Conservation (phyloP, 139 green algal genomes). For the Closterium sp. region DNA sequence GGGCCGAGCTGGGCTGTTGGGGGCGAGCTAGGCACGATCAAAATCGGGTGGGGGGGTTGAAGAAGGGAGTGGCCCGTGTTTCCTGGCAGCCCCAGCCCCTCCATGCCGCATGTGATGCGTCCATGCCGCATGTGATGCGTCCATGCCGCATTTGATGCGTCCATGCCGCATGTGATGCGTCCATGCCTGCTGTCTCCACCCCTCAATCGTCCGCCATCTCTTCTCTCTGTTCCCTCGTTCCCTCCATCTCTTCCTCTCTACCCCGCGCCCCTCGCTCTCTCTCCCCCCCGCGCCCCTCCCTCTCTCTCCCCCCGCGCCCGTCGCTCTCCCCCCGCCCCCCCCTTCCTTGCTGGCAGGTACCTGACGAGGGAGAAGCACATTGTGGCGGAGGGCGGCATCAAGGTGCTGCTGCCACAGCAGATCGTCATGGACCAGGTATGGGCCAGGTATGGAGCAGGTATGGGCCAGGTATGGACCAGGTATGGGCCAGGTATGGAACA, state of each 20-base stretch:
- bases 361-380: not conserved
- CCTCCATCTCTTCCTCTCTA: too few relatives aligned
- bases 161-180: too few relatives aligned
- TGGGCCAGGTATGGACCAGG: too few relatives aligned
- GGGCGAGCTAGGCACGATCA: not conserved
- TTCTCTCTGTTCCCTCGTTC: not conserved
- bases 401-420: slow-evolving; percentile 1
- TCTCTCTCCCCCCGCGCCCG: not conserved
- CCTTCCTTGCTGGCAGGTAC: not conserved
- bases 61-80: not conserved
- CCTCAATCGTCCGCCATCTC: not conserved
- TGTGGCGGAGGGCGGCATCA: not conserved
- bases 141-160: too few relatives aligned
- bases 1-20: not conserved
- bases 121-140: too few relatives aligned
- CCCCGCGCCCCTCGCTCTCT: not conserved
- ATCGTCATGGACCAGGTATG: slow-evolving; percentile 7
- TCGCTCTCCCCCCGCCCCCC: not conserved
- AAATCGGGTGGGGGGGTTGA: too few relatives aligned
- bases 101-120: too few relatives aligned
- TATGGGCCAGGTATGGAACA: too few relatives aligned
- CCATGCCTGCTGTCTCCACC: too few relatives aligned
- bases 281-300: too few relatives aligned
- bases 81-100: not conserved
- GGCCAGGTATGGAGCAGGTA: too few relatives aligned